A percentile compares a stretch with the other conserved stretches of the same genome.
phyloP scores from a whole-genome alignment of 2,329 filamentous ascomycete genomes.

The Tolypocladium cylindrosporum region DNA sequence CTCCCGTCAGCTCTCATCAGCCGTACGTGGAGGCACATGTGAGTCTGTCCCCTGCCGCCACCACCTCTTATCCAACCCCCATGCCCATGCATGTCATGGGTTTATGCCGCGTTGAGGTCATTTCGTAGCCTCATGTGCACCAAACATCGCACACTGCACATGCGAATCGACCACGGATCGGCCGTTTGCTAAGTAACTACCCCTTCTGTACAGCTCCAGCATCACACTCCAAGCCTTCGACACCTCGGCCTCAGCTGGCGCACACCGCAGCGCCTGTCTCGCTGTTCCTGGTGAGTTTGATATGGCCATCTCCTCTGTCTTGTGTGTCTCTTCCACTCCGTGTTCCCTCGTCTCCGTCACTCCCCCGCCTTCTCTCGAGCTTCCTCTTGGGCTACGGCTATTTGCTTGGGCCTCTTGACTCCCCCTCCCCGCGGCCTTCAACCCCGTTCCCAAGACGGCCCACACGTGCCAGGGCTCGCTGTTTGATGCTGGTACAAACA shows the following conservation, averaged over 20 bases:
- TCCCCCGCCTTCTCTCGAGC: background rate
- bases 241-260: too few relatives aligned
- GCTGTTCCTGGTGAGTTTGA: background rate
- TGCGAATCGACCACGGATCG: background rate
- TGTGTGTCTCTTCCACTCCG: background rate
- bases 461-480: background rate
- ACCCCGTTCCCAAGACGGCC: background rate
- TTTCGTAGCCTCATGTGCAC: background rate
- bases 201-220: background rate
- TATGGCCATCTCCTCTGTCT: background rate
- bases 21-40: background rate
- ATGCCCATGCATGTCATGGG: background rate
- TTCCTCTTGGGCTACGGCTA: background rate
- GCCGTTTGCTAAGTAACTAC: background rate
- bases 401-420: background rate
- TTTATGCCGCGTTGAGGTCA: background rate
- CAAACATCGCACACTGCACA: background rate
- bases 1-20: background rate
- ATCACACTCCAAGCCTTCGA: background rate
- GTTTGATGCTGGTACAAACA: background rate
- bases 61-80: background rate
- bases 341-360: background rate
- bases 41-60: background rate
- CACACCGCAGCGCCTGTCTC: background rate
- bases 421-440: background rate